Base-by-base conservation (phyloP, 2,329 filamentous ascomycete genomes). In the Colletotrichum falcatum region DNA sequence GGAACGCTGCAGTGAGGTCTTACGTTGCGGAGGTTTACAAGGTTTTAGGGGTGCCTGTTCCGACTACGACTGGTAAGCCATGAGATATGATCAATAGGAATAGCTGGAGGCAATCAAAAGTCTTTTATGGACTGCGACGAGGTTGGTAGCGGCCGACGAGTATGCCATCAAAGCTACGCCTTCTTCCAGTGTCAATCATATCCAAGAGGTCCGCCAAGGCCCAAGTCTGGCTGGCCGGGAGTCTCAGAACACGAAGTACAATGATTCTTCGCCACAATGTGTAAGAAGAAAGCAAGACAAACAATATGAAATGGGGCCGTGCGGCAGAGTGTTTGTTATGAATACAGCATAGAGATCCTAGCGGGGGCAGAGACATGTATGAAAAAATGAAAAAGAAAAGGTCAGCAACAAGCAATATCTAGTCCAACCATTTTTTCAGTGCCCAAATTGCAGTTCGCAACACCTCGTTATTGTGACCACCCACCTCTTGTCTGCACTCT, bases 11-110 rank as follows among this genome's bases (percentile, higher is more conserved):
- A 1, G n/a, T 69, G 3, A 46, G 26, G 14, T 28, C 59, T 5
- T 71, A 71, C 23, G 59, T 71, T 30, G 65, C 51, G 8, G 64
- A 66, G n/a, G 16, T 71, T 23, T 69, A 71, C 6, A 54, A 69
- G 48, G 65, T 65, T 7, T 28, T 71, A n/a, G 68, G 35, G 14
- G 68, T 71, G 4, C 35, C 49, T 3, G 37, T 66, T 1, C 35
- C 39, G 14, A 8, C n/a, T 12, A 2, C 4, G 11, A 23, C 23
- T 33, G 28, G 39, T 26, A 48, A 46, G 18, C 26, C 16, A 14
- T 60, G 20, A 33, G 37, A 42, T 2, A n/a, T 30, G 11, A 12
- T 12, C 2, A 33, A 44, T 26, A 30, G 37, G 1, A 7, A 28
- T 5, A 4, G 16, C 26, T 46, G 11, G 11, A 59, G 30, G 20